These are phyloP conservation scores for fission yeast (Schizosaccharomyces pombe) DNA, from an alignment of 805 yeast species.

Conservation along the genomic window DNA sequence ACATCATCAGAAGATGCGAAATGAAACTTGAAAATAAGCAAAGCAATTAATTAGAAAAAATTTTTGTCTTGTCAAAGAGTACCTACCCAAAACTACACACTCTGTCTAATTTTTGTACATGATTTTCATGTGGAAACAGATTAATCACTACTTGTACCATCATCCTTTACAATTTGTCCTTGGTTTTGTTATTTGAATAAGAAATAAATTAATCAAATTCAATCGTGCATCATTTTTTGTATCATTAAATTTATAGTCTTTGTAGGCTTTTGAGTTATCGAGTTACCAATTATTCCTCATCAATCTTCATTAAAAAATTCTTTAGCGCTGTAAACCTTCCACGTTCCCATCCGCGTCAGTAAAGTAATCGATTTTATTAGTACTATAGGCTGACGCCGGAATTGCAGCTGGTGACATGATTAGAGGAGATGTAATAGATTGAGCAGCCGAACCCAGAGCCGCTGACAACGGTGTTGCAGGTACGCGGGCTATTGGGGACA, in stretches of 20 bases:
- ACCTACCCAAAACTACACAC: too few relatives aligned
- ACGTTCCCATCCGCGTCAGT: neutral
- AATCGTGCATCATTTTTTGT: too few relatives aligned
- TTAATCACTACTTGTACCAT: too few relatives aligned
- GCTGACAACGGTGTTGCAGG: constrained; percentile 20
- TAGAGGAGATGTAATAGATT: constrained; percentile 12
- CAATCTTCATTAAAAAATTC: neutral
- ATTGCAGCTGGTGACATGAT: neutral
- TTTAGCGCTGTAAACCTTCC: neutral
- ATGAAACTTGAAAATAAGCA: neutral
- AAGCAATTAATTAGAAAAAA: too few relatives aligned
- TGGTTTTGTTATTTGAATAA: too few relatives aligned
- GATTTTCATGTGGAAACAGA: too few relatives aligned
- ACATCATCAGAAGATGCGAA: neutral
- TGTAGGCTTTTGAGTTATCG: too few relatives aligned
- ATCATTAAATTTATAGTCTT: too few relatives aligned
- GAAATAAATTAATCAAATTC: too few relatives aligned
- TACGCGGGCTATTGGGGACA: constrained; percentile 7
- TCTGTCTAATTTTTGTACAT: too few relatives aligned
- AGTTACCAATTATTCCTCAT: neutral
- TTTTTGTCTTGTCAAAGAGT: too few relatives aligned
- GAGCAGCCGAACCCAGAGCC: constrained; percentile 20
- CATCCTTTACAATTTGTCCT: too few relatives aligned
- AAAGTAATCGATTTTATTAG: neutral
- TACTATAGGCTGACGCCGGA: neutral